Percentiles rank a stretch among this genome's conserved stretches.
These are phyloP conservation scores for Globomyces sp. DNA, from an alignment of 371 early-diverging fungal species.

Conservation along the genomic window DNA sequence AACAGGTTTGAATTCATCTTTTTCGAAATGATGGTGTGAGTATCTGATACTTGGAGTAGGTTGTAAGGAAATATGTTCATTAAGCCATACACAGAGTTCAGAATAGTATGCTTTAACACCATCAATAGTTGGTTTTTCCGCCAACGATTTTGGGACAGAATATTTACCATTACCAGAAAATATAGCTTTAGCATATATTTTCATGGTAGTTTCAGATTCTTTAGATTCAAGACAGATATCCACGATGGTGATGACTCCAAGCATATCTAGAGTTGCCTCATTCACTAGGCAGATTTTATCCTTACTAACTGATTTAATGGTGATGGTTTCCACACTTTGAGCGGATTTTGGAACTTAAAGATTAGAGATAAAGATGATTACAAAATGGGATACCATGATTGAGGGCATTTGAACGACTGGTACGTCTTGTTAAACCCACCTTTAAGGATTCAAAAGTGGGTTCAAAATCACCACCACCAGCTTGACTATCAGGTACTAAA, in stretches of 20 bases:
- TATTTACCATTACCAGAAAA: conserved; percentile 15
- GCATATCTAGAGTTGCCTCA: background rate
- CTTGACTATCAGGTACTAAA: background rate
- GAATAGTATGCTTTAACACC: conserved; percentile 2
- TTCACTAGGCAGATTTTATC: background rate
- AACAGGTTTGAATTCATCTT: background rate
- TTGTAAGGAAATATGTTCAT: too few species aligned
- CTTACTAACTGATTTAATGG: background rate
- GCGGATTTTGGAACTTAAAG: background rate
- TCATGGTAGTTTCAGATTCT: background rate
- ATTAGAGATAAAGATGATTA: too few species aligned
- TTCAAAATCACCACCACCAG: conserved; percentile 4
- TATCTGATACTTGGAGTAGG: too few species aligned
- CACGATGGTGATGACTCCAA: conserved; percentile 5
- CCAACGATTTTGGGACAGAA: conserved; percentile 2
- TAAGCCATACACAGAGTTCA: background rate
- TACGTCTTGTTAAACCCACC: background rate
- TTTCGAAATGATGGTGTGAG: background rate
- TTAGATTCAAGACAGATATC: background rate
- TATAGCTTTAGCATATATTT: background rate
- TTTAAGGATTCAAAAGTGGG: background rate
- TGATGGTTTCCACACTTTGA: conserved; percentile 5
- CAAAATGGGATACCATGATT: conserved; percentile 14
- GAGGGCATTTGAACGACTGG: background rate
- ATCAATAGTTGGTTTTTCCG: conserved; percentile 13